Base-by-base conservation (phyloP, 768 basidiomycete genomes). In the Mrakia blollopis region DNA sequence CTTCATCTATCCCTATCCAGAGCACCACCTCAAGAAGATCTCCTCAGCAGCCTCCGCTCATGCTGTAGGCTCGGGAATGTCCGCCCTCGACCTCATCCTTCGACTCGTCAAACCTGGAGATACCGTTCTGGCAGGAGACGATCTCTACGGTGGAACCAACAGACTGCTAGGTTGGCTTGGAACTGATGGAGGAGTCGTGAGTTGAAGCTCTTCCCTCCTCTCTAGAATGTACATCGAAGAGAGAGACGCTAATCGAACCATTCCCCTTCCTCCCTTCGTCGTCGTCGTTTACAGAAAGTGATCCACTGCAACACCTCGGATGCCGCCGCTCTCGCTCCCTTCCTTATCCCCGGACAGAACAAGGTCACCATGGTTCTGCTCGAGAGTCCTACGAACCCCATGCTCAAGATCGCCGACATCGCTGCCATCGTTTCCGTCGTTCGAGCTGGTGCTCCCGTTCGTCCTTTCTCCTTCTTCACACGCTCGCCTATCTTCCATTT, bases 101-200 rank as follows among this genome's bases (percentile, higher is more conserved):
- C 91, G 97, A 69, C 83, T 98, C 39, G 89, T 98, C 80, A 96
- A 95, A 84, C 94, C 96, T 7, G 93, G 93, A n/a, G 91, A 93
- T 84, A 92, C 94, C 83, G 88, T 99, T 78, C 91, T 99, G 80
- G 94, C 97, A 4, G 83, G 83, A 37, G 96, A 98, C 83, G 96
- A 99, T 83, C 86, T 98, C 35, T 99, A 99, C 84, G 97, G 97
- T 50, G 97, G 97, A 30, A 98, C 96, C 37, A 96, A 99, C 83
- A 92, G 97, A 65, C 89, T 99, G 11, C 88, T 99, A 77, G 88
- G 89, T 14, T 98, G 97, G 85, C 88, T 98, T 78, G 89, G 89
- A 78, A 89, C 89, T 1, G 91, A 98, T 85, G 90, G 90, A 79
- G 94, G 93, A 50, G 91, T 98, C 81, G 72, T 72, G 44, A 37